These are phyloP conservation scores for Chimonanthus salicifolius DNA, from an alignment of 164 flowering plant species.

Conservation along the genomic window DNA sequence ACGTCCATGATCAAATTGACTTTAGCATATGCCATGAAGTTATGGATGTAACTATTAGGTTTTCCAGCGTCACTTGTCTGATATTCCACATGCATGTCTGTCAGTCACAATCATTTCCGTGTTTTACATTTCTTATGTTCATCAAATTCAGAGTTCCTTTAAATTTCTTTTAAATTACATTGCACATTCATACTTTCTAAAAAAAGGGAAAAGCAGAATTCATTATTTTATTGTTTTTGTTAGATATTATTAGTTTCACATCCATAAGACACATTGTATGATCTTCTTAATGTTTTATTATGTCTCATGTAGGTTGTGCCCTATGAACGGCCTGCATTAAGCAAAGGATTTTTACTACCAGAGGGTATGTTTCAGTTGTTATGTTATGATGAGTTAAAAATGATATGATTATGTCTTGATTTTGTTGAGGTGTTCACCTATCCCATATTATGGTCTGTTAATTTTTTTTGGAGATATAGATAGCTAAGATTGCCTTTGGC, in stretches of 20 bases:
- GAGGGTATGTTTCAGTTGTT: slow-evolving; percentile 48
- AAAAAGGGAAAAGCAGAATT: background rate
- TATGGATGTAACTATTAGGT: background rate
- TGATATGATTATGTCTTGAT: background rate
- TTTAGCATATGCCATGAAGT: background rate
- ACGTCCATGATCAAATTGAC: too few species aligned
- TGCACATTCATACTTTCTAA: too few species aligned
- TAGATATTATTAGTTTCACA: background rate
- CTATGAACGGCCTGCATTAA: slow-evolving; percentile 91
- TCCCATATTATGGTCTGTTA: background rate
- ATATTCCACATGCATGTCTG: background rate
- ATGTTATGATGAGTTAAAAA: background rate
- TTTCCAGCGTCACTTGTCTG: background rate
- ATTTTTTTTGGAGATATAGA: background rate
- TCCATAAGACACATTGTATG: background rate
- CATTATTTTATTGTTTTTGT: background rate
- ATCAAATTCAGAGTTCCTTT: background rate
- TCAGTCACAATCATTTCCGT: background rate
- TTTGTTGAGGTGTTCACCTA: background rate
- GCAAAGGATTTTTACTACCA: slow-evolving; percentile 91
- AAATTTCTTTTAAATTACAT: too few species aligned
- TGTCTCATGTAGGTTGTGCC: slow-evolving; percentile 62
- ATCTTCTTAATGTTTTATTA: background rate
- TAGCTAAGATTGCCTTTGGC: background rate
- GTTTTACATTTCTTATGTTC: background rate